These are phyloP conservation scores for Moesziomyces antarcticus DNA, from an alignment of 1,284 basidiomycete genomes.

Conservation along the genomic window DNA sequence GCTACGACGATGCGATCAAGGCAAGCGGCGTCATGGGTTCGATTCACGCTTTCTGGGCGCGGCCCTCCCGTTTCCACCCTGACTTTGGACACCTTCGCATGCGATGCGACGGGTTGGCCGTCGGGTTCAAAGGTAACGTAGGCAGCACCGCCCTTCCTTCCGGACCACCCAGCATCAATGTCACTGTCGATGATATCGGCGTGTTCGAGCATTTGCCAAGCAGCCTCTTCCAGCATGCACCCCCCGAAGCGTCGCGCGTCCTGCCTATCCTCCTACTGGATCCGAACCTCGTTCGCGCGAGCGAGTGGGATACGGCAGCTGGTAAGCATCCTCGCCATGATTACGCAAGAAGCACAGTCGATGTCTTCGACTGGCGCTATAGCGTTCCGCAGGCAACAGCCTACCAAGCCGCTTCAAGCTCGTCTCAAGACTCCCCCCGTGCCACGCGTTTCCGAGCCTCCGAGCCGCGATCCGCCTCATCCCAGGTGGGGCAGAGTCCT, in stretches of 20 bases:
- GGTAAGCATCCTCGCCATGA: constrained; percentile 14
- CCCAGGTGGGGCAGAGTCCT: constrained; percentile 10
- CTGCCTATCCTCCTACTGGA: constrained; percentile 47
- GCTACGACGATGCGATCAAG: constrained; percentile 29
- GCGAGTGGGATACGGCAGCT: not conserved
- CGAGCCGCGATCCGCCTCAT: constrained; percentile 10
- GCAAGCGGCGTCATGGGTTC: not conserved
- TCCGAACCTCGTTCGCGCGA: constrained; percentile 16
- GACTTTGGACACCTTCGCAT: constrained; percentile 52
- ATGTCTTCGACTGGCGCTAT: constrained; percentile 47
- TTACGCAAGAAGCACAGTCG: constrained; percentile 37
- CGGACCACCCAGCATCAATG: not conserved
- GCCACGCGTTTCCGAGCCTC: constrained; percentile 27
- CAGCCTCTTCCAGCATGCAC: constrained; percentile 12
- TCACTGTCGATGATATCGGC: constrained; percentile 28
- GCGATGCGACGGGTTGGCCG: constrained; percentile 25
- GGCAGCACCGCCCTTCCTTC: not conserved
- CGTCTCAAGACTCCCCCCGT: not conserved
- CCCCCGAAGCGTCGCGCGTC: constrained; percentile 14
- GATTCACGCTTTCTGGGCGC: constrained; percentile 44
- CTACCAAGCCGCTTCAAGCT: not conserved
- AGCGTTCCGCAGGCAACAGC: constrained; percentile 1
- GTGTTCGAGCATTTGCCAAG: constrained; percentile 43
- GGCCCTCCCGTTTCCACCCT: constrained; percentile 43
- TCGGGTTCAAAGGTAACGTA: constrained; percentile 1